Base-by-base conservation (phyloP, 2,329 filamentous ascomycete genomes). In the Paraphoma chrysanthemicola region DNA sequence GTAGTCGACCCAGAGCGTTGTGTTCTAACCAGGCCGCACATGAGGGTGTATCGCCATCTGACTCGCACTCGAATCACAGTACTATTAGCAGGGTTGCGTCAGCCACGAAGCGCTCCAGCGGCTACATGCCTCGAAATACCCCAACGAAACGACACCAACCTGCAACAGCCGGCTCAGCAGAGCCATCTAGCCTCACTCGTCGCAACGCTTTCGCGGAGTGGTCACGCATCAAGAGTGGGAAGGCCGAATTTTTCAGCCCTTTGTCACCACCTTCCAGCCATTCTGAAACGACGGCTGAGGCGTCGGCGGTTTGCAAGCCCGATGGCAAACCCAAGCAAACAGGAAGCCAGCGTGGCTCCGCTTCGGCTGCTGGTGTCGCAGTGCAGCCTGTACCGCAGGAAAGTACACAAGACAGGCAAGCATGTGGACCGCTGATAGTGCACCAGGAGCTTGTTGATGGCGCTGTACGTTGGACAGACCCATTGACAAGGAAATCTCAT, bases 401-500 rank as follows among this genome's bases (percentile, higher is more conserved):
- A 31, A 23, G 23, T 23, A 23, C 23, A 23, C 23, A 23, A 4
- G 2, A 33, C 16, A 42, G 39, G 1, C 11, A 16, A 2, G n/a
- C 8, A n/a, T n/a, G 47, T 11, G 50, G 44, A 9, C 9, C 53
- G 3, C 53, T 53, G 39, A 16, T 16, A n/a, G 33, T 3, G 33
- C 23, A 3, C 10, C 33, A 38, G 33, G 10, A 42, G 11, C 39
- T 11, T 42, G 23, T 51, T 38, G 79, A 79, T 47, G 69, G 70
- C n/a, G 71, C 76, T 0, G 69, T 86, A 0, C 56, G 75, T 14
- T 92, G 90, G 90, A 80, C 78, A 1, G 85, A 92, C 63, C 88
- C 88, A 0, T 66, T 76, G 8, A 90, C 86, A 0, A 83, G 82
- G 60, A 76, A 83, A 55, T 78, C 63, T 1, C 81, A 80, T 44